Conservation (phyloP, 108 stramenopile genomes). For the Nitzschia putrida region DNA sequence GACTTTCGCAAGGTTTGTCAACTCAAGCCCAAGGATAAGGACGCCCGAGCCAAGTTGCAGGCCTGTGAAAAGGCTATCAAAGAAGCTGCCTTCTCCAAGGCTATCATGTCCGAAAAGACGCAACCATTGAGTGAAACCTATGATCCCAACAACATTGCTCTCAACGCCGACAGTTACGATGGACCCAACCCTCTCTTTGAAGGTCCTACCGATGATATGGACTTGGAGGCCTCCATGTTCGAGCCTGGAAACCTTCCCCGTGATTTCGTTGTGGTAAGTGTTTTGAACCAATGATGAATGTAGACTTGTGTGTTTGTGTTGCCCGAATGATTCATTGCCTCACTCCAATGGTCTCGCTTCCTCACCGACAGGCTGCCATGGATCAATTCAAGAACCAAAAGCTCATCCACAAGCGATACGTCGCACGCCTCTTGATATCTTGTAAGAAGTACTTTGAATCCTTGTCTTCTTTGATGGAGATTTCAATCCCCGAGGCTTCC, state of each 20-base stretch:
- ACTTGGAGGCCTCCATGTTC: slow-evolving; percentile 68
- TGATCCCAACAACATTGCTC: slow-evolving; percentile 57
- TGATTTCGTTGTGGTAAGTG: slow-evolving; percentile 87
- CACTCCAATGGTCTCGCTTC: no score
- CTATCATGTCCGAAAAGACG: slow-evolving; percentile 87
- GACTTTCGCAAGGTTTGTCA: slow-evolving; percentile 85
- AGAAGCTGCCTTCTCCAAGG: slow-evolving; percentile 88
- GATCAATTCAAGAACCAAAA: slow-evolving; percentile 89
- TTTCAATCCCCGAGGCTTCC: slow-evolving; percentile 64
- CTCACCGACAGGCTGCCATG: slow-evolving; percentile 66
- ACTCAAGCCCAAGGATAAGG: slow-evolving; percentile 82
- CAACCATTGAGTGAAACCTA: slow-evolving; percentile 75
- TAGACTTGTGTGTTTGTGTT: no score
- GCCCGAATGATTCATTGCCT: background rate
- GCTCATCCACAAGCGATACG: slow-evolving; percentile 91
- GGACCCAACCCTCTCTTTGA: slow-evolving; percentile 84
- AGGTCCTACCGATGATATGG: slow-evolving; percentile 35
- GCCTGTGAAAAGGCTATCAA: slow-evolving; percentile 89
- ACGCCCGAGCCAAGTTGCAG: slow-evolving; percentile 82
- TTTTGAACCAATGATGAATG: no score
- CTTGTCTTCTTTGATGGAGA: slow-evolving; percentile 65
- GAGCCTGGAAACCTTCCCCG: slow-evolving; percentile 76
- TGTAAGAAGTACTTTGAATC: slow-evolving; percentile 68
- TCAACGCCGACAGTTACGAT: slow-evolving; percentile 71
- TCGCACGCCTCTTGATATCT: slow-evolving; percentile 75